Evolutionary conservation across 306 rosid species (phyloP).

Genomic region (Acacia melanoxylon): DNA sequence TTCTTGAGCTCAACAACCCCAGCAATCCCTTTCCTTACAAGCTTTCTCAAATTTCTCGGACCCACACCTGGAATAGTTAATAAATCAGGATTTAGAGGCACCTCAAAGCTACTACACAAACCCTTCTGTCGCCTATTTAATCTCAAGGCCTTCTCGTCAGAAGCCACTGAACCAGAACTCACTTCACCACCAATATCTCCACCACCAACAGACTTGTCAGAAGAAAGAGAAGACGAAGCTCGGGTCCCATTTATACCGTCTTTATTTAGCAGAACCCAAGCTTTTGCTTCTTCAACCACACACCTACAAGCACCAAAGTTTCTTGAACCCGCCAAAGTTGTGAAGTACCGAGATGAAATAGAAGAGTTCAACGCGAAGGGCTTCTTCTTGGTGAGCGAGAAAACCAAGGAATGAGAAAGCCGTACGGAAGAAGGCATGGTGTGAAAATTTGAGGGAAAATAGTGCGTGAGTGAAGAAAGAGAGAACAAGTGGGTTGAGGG

Average conservation of each 20-base stretch:
- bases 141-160: constrained; percentile 40
- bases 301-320: constrained; percentile 38
- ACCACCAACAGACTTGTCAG: constrained; percentile 16
- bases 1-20: constrained; percentile 90
- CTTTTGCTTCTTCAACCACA: constrained; percentile 34
- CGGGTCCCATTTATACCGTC: constrained; percentile 30
- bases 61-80: constrained; percentile 95
- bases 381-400: background rate
- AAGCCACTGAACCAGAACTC: background rate
- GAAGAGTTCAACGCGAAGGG: constrained; percentile 4
- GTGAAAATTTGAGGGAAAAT: background rate
- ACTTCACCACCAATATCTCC: constrained; percentile 18
- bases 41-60: constrained; percentile 84
- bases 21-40: constrained; percentile 79
- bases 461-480: constrained; percentile 21
- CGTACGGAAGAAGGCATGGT: background rate
- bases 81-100: constrained; percentile 76
- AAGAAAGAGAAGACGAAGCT: constrained; percentile 34
- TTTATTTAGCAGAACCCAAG: constrained; percentile 48
- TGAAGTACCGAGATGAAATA: constrained; percentile 14
- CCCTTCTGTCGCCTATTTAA: constrained; percentile 61
- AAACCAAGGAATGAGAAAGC: background rate
- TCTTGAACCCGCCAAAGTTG: constrained; percentile 19
- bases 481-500: background rate
- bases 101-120: constrained; percentile 31